Conservation (phyloP, 805 yeast species). For the Pichia thaimueangensis region DNA sequence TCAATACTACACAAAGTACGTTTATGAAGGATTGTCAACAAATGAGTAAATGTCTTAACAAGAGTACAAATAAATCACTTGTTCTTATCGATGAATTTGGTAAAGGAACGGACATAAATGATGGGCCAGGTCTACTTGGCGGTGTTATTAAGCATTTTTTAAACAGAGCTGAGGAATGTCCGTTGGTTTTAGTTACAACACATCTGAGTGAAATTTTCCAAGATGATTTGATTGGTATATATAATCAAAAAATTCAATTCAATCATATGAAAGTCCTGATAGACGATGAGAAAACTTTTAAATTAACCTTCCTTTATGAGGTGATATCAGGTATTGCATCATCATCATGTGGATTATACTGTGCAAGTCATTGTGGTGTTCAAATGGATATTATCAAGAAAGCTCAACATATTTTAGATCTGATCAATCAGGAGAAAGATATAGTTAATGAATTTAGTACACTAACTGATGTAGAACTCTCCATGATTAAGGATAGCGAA, state of each 20-base stretch:
- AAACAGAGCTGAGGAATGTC: slow-evolving; percentile 18
- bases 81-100: slow-evolving; percentile 50
- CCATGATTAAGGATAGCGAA: neutral
- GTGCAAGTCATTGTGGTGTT: slow-evolving; percentile 31
- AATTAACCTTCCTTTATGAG: slow-evolving; percentile 31
- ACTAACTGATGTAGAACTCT: slow-evolving; percentile 2
- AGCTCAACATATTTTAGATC: slow-evolving; percentile 8
- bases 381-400: slow-evolving; percentile 6
- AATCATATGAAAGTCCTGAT: slow-evolving; percentile 24
- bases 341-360: slow-evolving; percentile 34
- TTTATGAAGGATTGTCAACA: slow-evolving; percentile 44
- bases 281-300: slow-evolving; percentile 8
- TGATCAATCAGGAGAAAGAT: neutral
- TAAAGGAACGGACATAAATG: slow-evolving; percentile 42
- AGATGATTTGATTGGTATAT: slow-evolving; percentile 17
- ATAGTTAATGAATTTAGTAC: slow-evolving; percentile 2
- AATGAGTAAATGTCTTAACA: slow-evolving; percentile 27
- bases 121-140: slow-evolving; percentile 42
- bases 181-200: slow-evolving; percentile 31
- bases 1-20: slow-evolving; percentile 38
- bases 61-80: slow-evolving; percentile 37
- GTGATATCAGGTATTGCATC: slow-evolving; percentile 29
- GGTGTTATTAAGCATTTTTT: slow-evolving; percentile 29
- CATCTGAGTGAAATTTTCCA: slow-evolving; percentile 39
- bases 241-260: slow-evolving; percentile 15